Percentiles rank a stretch among this genome's conserved stretches.
Evolutionary conservation across 768 basidiomycete genomes (phyloP).

Genomic region (Trametes meyenii): DNA sequence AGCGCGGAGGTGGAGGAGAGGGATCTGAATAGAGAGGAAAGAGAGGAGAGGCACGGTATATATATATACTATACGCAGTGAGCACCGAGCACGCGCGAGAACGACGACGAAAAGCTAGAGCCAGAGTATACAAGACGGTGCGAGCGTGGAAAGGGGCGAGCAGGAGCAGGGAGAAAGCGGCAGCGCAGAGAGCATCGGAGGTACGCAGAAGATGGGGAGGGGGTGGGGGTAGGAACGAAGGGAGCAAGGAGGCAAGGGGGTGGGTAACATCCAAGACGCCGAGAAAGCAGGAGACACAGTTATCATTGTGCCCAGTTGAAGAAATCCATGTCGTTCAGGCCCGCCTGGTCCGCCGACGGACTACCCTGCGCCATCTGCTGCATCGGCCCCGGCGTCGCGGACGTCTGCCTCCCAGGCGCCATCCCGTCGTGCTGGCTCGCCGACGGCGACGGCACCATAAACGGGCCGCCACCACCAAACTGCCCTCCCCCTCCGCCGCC

Average conservation of each 20-base stretch:
- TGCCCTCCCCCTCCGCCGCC: constrained; percentile 15
- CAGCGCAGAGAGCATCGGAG: too few relatives aligned
- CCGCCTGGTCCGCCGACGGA: constrained; percentile 45
- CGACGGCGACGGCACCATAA: constrained; percentile 27
- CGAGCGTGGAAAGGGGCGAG: neutral
- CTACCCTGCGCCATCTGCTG: constrained; percentile 45
- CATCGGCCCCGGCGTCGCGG: constrained; percentile 46
- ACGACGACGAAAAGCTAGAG: neutral
- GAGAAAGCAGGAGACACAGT: constrained; percentile 7
- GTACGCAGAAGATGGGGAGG: too few relatives aligned
- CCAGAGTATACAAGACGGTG: constrained; percentile 18
- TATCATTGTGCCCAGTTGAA: constrained; percentile 51
- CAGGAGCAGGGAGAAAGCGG: neutral
- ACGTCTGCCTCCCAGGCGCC: constrained; percentile 48
- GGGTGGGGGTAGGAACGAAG: too few relatives aligned
- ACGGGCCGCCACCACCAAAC: constrained; percentile 21
- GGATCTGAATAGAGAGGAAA: neutral
- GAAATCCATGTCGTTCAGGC: constrained; percentile 54
- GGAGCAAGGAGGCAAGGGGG: neutral
- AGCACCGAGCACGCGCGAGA: neutral
- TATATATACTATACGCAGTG: neutral
- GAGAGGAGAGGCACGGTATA: neutral
- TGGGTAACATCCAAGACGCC: constrained; percentile 4
- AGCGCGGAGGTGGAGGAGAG: constrained; percentile 12
- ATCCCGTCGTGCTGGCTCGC: constrained; percentile 26